A percentile compares a stretch with the other conserved stretches of the same genome.
Conservation (phyloP, 106 monocot genomes). For the Agapanthus africanus region DNA sequence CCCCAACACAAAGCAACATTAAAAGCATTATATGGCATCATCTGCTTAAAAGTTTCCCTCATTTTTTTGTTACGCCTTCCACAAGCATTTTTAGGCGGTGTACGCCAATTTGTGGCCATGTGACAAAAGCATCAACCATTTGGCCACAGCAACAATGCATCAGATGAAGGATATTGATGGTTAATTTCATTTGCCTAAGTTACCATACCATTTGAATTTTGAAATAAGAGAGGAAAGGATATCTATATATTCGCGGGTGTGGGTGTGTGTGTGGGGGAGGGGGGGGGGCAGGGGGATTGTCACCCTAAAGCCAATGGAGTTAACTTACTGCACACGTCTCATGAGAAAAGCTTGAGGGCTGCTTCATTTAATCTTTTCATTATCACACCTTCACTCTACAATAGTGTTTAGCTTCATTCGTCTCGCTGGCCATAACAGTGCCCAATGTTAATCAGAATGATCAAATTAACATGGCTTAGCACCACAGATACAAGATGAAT, state of each 20-base stretch:
- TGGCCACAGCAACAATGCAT: background rate
- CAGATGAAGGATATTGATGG: background rate
- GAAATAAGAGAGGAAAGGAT: background rate
- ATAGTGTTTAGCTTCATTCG: too few relatives aligned
- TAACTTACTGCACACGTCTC: too few relatives aligned
- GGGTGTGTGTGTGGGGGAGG: too few relatives aligned
- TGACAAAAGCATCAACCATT: constrained; percentile 23
- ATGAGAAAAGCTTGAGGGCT: too few relatives aligned
- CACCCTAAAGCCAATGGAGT: too few relatives aligned
- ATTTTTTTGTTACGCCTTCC: constrained; percentile 30
- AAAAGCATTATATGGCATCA: constrained; percentile 67
- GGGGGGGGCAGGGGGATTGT: too few relatives aligned
- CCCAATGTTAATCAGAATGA: too few relatives aligned
- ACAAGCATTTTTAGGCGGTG: constrained; percentile 18
- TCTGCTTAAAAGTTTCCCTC: constrained; percentile 48
- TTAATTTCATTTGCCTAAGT: background rate
- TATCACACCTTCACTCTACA: too few relatives aligned
- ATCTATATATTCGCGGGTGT: background rate
- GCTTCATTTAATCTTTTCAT: too few relatives aligned
- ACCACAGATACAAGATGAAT: too few relatives aligned
- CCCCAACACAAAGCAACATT: constrained; percentile 21
- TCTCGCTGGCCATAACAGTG: too few relatives aligned
- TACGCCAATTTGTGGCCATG: constrained; percentile 16
- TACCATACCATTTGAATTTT: background rate
- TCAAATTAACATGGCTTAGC: too few relatives aligned